These are phyloP conservation scores for Zoysia matrella DNA, from an alignment of 202 grass and related monocot species.

Conservation along the genomic window DNA sequence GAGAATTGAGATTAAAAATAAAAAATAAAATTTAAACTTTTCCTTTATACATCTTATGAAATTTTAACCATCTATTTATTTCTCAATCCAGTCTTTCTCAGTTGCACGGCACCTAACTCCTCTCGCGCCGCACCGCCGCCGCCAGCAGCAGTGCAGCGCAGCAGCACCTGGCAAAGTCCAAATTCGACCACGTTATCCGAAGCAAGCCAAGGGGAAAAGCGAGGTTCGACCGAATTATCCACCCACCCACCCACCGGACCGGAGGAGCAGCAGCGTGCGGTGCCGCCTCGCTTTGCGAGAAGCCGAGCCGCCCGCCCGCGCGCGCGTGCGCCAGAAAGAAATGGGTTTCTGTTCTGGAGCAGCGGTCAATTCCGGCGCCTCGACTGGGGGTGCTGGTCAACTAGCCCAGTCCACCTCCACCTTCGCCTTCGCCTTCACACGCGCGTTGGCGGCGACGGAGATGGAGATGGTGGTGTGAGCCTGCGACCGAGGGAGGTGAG, in stretches of 20 bases:
- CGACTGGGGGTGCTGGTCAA: conserved; percentile 18
- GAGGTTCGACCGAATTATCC: conserved; percentile 40
- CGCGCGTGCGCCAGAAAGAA: conserved; percentile 28
- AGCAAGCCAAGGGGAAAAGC: background rate
- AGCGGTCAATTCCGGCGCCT: conserved; percentile 39
- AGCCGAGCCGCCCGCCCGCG: background rate
- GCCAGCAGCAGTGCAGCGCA: too few relatives aligned
- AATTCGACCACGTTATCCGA: conserved; percentile 28
- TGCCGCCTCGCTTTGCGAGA: background rate
- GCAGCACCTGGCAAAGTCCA: background rate
- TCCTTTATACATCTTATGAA: too few relatives aligned
- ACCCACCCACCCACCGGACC: conserved; percentile 6
- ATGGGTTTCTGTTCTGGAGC: conserved; percentile 26
- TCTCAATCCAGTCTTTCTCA: too few relatives aligned
- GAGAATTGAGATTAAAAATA: too few relatives aligned
- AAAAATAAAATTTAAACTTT: too few relatives aligned
- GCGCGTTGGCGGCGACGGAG: background rate
- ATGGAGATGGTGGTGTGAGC: conserved; percentile 7
- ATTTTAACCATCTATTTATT: too few relatives aligned
- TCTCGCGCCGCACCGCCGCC: background rate
- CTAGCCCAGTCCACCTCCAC: background rate
- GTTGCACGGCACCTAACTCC: too few relatives aligned
- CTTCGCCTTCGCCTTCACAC: conserved; percentile 26
- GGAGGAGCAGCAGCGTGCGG: background rate
- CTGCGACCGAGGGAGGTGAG: conserved; percentile 3